Base-by-base conservation (phyloP, 371 early-diverging fungal genomes). In the Actinomortierella wolfii region DNA sequence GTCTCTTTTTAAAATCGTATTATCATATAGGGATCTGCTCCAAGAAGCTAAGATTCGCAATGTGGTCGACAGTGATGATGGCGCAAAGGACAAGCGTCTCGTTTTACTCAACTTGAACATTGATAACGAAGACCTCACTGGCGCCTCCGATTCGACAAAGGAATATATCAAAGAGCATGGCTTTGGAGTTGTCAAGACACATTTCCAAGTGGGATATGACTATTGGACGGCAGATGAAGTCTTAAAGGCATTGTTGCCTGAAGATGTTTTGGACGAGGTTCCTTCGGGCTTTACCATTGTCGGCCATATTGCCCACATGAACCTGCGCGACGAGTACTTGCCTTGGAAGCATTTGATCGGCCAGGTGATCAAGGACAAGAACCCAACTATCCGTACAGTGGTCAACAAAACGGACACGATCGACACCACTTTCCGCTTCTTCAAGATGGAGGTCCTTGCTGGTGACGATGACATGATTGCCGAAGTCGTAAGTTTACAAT, bases 221-320 rank as follows among this genome's bases (percentile, higher is more conserved):
- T 85, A 91, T 63, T 94, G 93, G 93, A 81, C 86, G 1, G 84
- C 90, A 29, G 94, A 99, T 46, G 94, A 97, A 64, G 86, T 97
- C 40, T 76, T 99, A 28, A 83, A 90, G 45, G 88, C 98, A 6
- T 86, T 99, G 0, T 81, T 99, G 20, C 99, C 99, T 1, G 91
- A 92, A 34, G 83, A 89, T 23, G 63, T 84, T 24, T 64, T 79
- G 14, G 74, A 70, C 34, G 93, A 94, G 45, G 87, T 93, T 11
- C 97, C 96, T 6, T 85, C 93, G 6, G 89, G 97, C 1, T 99
- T 93, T 73, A 97, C 96, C 28, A 89, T 94, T 42, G 87, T 97
- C 54, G 99, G 99, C 9, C 98, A 99, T 78, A 97, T 98, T 68
- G 94, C 98, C 1, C 99, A 98, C 67, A 87, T 99, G 87, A 99